Base-by-base conservation (phyloP, 163 green algal genomes). In the Trebouxiophyceae sp. region DNA sequence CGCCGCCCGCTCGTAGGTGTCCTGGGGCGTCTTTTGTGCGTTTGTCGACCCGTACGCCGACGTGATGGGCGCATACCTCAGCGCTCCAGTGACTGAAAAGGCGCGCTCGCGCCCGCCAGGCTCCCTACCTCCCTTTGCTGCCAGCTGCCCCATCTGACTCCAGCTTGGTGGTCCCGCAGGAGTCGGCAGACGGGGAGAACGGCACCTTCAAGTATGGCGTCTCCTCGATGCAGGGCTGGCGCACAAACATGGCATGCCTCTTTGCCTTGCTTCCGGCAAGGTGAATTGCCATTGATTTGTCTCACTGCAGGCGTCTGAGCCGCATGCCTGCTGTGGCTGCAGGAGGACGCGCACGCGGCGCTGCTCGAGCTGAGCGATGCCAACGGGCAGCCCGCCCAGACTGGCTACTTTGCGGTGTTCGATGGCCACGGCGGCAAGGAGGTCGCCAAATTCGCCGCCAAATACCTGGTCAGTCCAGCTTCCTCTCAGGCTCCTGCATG, bases 341-440 rank as follows among this genome's bases (percentile, higher is more conserved):
- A 91, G 85, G 84, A 92, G 66, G 82, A 92, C 60, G 83, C 82
- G 1, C 84, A 92, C 55, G n/a, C 63, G 3, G 62, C 78, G 3
- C 63, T 78, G 27, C 63, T 91, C 34, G 67, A 83, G 2, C 33
- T 89, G n/a, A 71, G 84, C 5, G 31, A 63, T 2, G 28, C 57
- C 0, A 63, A 54, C 3, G 39, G 39, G 39, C 12, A 50, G 12
- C 39, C 39, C 39, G 12, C 39, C 12, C 39, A 71, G 5, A 60
- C 71, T 1, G 76, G 68, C 3, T 62, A 91, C 2, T 95, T 93
- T 75, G 85, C 71, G 0, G 72, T 95, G 34, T 91, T 90, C 73
- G 87, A 95, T 65, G 87, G 87, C 2, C 87, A 95, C 54, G 87
- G 87, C 28, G 87, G 87, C 20, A 83, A 84, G 1, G 82, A 93